Evolutionary conservation across 495 filamentous ascomycete species (phyloP).

Genomic region (Darksidea phi): DNA sequence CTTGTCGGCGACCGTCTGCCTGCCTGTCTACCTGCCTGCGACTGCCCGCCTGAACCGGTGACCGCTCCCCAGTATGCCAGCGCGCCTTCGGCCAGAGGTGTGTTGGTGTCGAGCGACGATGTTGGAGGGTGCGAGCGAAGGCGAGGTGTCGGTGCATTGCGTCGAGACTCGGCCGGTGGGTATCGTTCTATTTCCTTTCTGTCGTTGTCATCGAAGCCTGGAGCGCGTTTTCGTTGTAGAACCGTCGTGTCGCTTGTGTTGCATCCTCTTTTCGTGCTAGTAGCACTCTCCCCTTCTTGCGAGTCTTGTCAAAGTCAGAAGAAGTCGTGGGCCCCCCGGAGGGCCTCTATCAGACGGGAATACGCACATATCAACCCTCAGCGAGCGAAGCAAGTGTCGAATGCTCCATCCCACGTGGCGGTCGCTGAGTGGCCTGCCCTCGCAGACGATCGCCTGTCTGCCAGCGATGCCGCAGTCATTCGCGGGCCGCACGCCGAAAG

Average conservation of each 20-base stretch:
- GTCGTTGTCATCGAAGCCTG: conserved; percentile 1
- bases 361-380: conserved; percentile 33
- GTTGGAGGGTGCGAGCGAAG: background rate
- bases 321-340: conserved; percentile 4
- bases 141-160: background rate
- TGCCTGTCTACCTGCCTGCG: conserved; percentile 1
- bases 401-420: conserved; percentile 36
- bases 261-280: conserved; percentile 18
- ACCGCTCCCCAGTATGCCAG: background rate
- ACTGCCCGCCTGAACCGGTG: background rate
- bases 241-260: conserved; percentile 25
- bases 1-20: background rate
- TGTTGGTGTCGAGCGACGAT: background rate
- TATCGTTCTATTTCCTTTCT: background rate
- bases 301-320: conserved; percentile 16
- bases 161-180: background rate
- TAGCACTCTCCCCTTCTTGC: conserved; percentile 16
- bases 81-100: background rate
- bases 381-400: conserved; percentile 16
- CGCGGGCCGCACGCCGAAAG: conserved; percentile 16
- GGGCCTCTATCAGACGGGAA: background rate
- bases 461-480: conserved; percentile 15
- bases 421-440: conserved; percentile 38
- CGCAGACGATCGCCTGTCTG: conserved; percentile 28
- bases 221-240: conserved; percentile 19